Evolutionary conservation across 495 filamentous ascomycete genomes (phyloP).

Genomic region (Aspergillus wentii): DNA sequence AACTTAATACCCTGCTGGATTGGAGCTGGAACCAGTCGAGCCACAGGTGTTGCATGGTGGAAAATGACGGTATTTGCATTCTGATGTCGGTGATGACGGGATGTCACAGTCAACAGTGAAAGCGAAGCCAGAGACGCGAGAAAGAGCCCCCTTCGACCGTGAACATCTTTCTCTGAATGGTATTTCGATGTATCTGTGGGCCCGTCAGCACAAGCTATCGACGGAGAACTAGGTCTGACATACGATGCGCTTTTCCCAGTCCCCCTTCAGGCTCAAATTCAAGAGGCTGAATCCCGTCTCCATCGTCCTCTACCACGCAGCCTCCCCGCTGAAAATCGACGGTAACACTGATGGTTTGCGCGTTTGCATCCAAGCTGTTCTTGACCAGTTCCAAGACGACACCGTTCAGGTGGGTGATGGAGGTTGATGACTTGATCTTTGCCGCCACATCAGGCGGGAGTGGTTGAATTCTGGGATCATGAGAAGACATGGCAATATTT

Average conservation of each 20-base stretch:
- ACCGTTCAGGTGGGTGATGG: slow-evolving; percentile 67
- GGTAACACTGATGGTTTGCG: slow-evolving; percentile 63
- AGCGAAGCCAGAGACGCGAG: slow-evolving; percentile 72
- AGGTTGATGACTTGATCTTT: slow-evolving; percentile 83
- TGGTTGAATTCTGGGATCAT: slow-evolving; percentile 50
- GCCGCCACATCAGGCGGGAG: slow-evolving; percentile 71
- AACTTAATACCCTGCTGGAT: slow-evolving; percentile 51
- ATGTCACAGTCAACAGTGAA: slow-evolving; percentile 74
- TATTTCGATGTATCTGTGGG: slow-evolving; percentile 74
- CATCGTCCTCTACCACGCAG: slow-evolving; percentile 86
- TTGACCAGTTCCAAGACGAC: slow-evolving; percentile 73
- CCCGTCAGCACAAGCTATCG: slow-evolving; percentile 17
- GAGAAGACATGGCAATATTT: slow-evolving; percentile 14
- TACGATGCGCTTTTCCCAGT: slow-evolving; percentile 70
- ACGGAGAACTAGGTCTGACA: too few species aligned
- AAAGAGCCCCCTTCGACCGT: slow-evolving; percentile 72
- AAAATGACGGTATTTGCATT: slow-evolving; percentile 67
- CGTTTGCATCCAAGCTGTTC: slow-evolving; percentile 80
- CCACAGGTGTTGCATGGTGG: slow-evolving; percentile 65
- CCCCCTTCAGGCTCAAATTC: slow-evolving; percentile 71
- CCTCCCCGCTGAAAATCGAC: slow-evolving; percentile 74
- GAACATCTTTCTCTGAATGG: slow-evolving; percentile 31
- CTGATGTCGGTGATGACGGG: slow-evolving; percentile 58
- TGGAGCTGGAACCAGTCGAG: slow-evolving; percentile 61
- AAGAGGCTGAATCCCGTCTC: slow-evolving; percentile 65